Base-by-base conservation (phyloP, 2,329 filamentous ascomycete genomes). In the Nothophoma quercina region DNA sequence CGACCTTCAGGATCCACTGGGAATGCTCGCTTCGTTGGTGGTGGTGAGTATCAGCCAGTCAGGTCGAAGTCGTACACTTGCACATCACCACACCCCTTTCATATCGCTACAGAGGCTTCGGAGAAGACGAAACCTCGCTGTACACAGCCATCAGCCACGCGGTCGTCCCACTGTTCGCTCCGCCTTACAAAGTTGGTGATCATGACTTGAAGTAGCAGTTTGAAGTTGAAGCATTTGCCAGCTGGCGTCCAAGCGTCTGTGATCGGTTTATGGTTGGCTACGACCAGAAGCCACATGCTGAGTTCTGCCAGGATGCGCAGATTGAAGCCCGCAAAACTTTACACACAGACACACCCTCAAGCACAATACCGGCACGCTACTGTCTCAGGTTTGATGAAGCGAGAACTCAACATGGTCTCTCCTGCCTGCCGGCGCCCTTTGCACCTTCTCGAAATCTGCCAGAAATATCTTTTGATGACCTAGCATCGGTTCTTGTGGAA, bases 321-420 rank as follows among this genome's bases (percentile, higher is more conserved):
- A 59, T 41, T 43, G 35, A 19, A 48, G 53, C 46, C 53, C 51
- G 53, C 47, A 33, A 39, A 28, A 38, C 30, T 30, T 19, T 29
- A 36, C 46, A 46, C 54, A 48, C 42, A 38, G 42, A 40, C 44
- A 40, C 44, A 45, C 40, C 38, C 46, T 43, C 50, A 44, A 46
- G 45, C 34, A 34, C 32, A 49, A 36, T 23, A 29, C 30, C 18
- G 43, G 43, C 47, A 32, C 59, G 56, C 64, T 60, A 61, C 55
- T 56, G 64, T 67, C 58, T 63, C 63, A 67, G 41, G 36, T 65
- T 59, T 51, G 48, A 51, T 51, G 48, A 42, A 39, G 16, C 38
- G 41, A 39, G 23, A 26, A 34, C 35, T 53, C 43, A 42, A 42
- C 42, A 33, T 30, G 28, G 45, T 15, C 35, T 49, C 33, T 44